A percentile compares a stretch with the other conserved stretches of the same genome.
Conservation (phyloP, 2,329 filamentous ascomycete genomes). For the Sporothrix euskadiensis region DNA sequence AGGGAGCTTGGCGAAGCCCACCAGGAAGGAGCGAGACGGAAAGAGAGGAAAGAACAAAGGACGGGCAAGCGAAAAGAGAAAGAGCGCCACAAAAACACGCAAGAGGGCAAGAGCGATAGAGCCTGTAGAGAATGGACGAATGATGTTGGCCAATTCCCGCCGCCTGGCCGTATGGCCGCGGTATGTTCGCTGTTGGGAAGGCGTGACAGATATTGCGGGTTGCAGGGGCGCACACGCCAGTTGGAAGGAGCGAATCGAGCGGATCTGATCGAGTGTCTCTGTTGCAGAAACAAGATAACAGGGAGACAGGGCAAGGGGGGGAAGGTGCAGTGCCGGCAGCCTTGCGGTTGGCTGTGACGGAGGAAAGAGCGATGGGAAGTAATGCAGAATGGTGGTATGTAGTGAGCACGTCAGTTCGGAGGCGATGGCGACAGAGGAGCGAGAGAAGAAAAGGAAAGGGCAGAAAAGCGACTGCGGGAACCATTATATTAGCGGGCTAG, state of each 20-base stretch:
- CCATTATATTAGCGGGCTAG: background rate
- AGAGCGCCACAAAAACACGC: slow-evolving; percentile 17
- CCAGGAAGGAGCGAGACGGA: background rate
- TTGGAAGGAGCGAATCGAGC: slow-evolving; percentile 20
- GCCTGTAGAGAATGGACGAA: background rate
- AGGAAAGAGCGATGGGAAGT: background rate
- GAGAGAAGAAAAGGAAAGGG: background rate
- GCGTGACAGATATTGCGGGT: background rate
- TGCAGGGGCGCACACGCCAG: slow-evolving; percentile 3
- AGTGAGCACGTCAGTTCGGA: slow-evolving; percentile 19
- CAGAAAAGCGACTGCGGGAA: background rate
- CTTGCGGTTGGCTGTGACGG: background rate
- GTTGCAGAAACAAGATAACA: background rate
- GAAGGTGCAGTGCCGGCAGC: slow-evolving; percentile 1
- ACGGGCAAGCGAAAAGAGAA: background rate
- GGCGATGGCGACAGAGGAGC: slow-evolving; percentile 21
- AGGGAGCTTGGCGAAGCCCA: background rate
- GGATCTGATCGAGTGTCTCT: slow-evolving; percentile 7
- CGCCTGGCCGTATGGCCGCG: background rate
- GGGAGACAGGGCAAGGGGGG: background rate
- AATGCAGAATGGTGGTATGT: background rate
- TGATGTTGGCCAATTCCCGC: slow-evolving; percentile 11
- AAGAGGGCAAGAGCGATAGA: slow-evolving; percentile 13
- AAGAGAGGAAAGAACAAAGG: background rate
- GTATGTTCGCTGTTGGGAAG: background rate